phyloP scores from a whole-genome alignment of 306 rosid genomes.

The Bauhinia variegata region DNA sequence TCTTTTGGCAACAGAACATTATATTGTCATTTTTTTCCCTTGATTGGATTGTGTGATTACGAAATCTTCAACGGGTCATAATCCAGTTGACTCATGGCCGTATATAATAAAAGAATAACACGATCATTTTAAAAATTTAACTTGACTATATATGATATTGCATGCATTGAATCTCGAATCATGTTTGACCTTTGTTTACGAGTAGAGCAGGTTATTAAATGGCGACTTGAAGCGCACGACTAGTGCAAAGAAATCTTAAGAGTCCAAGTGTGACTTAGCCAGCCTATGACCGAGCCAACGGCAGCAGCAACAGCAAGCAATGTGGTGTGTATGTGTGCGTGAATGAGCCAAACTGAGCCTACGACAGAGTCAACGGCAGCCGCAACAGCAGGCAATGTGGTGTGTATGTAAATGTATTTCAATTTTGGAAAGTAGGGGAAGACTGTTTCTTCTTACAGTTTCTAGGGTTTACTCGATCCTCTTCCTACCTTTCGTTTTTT shows the following conservation, averaged over 20 bases:
- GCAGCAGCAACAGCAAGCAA: no score
- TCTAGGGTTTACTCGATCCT: conserved; percentile 16
- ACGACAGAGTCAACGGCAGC: no score
- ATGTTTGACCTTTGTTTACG: conserved; percentile 9
- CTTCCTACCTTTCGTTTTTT: not conserved
- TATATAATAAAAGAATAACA: no score
- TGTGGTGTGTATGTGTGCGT: no score
- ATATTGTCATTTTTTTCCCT: conserved; percentile 1
- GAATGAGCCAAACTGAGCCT: no score
- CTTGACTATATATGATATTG: not conserved
- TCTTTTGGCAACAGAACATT: not conserved
- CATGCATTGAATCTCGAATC: not conserved
- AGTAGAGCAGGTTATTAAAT: not conserved
- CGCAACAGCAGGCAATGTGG: no score
- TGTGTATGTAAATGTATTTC: no score
- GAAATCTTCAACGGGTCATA: not conserved
- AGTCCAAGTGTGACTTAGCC: not conserved
- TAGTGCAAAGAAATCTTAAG: not conserved
- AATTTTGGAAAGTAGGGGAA: not conserved
- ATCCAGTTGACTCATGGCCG: not conserved
- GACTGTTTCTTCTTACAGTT: not conserved
- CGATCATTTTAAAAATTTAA: not conserved
- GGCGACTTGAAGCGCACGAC: conserved; percentile 9
- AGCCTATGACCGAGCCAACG: not conserved
- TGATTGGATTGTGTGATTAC: not conserved